A percentile compares a stretch with the other conserved stretches of the same genome.
Evolutionary conservation across 495 filamentous ascomycete genomes (phyloP).

Genomic region (Xylaria longipes): DNA sequence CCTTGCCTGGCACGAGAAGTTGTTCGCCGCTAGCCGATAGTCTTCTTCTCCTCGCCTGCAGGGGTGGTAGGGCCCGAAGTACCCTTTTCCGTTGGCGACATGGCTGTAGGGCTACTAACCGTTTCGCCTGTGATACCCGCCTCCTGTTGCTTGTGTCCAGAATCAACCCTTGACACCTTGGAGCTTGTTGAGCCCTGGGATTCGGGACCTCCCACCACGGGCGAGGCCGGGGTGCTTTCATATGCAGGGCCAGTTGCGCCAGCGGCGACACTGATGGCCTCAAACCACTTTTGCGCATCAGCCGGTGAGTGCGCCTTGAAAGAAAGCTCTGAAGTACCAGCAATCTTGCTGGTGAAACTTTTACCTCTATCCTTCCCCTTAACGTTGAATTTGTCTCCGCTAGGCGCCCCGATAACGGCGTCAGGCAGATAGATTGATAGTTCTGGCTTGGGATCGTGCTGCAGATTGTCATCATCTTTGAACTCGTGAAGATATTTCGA

Average conservation of each 20-base stretch:
- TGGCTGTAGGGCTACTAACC: conserved; percentile 43
- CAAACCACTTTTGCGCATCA: conserved; percentile 84
- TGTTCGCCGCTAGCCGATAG: conserved; percentile 25
- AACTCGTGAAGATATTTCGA: conserved; percentile 92
- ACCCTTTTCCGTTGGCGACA: conserved; percentile 38
- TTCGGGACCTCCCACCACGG: conserved; percentile 23
- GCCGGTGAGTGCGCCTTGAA: conserved; percentile 72
- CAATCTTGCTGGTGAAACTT: conserved; percentile 58
- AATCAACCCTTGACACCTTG: conserved; percentile 30
- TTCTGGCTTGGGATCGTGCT: conserved; percentile 81
- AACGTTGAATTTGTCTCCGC: conserved; percentile 85
- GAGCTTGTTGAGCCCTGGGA: conserved; percentile 26
- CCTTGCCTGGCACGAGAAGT: conserved; percentile 7
- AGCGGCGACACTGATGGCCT: conserved; percentile 63
- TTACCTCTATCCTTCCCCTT: conserved; percentile 85
- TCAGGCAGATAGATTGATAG: conserved; percentile 92
- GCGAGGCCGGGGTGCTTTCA: conserved; percentile 36
- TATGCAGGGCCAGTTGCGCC: conserved; percentile 44
- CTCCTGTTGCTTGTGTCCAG: conserved; percentile 45
- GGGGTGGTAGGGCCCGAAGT: conserved; percentile 26
- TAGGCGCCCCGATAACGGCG: conserved; percentile 75
- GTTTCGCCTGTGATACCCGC: conserved; percentile 45
- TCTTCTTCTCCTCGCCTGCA: conserved; percentile 36
- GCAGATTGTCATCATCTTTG: conserved; percentile 87
- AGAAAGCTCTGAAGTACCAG: conserved; percentile 57